Evolutionary conservation across 768 basidiomycete genomes (phyloP).

Genomic region (Rhodosporidiobolus odoratus): DNA sequence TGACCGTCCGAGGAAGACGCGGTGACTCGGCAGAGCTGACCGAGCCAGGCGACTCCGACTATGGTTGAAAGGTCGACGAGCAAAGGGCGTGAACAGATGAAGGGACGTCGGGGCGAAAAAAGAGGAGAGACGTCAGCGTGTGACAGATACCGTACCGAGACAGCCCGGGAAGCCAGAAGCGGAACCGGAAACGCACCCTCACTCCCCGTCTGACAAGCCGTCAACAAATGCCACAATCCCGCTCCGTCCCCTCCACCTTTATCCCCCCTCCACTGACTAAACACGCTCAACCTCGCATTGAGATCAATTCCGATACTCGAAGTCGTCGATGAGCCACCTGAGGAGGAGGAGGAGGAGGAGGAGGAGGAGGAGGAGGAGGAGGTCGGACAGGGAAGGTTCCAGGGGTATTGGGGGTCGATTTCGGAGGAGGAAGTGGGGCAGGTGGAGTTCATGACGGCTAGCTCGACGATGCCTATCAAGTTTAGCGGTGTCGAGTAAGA

Average conservation of each 20-base stretch:
- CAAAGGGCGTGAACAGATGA: neutral
- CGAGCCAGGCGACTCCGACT: constrained; percentile 78
- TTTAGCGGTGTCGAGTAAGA: neutral
- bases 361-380: neutral
- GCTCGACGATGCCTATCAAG: constrained; percentile 56
- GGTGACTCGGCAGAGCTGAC: constrained; percentile 56
- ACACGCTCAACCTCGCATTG: constrained; percentile 66
- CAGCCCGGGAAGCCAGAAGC: no score
- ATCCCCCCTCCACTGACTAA: constrained; percentile 73
- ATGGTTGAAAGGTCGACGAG: neutral
- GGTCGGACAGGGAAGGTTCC: constrained; percentile 67
- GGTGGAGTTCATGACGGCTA: constrained; percentile 63
- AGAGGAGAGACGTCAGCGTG: no score
- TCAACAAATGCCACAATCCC: constrained; percentile 86
- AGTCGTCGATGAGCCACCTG: neutral
- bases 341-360: neutral
- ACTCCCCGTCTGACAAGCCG: constrained; percentile 69
- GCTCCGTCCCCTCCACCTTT: constrained; percentile 62
- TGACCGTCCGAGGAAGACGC: constrained; percentile 45
- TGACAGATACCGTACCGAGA: no score
- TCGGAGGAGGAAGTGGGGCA: constrained; percentile 60
- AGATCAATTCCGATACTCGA: constrained; percentile 50
- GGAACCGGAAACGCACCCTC: constrained; percentile 56
- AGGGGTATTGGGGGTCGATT: constrained; percentile 51
- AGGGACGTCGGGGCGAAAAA: neutral